Conservation (phyloP, 176 grass and related monocot genomes). For the Cenchrus americanus region DNA sequence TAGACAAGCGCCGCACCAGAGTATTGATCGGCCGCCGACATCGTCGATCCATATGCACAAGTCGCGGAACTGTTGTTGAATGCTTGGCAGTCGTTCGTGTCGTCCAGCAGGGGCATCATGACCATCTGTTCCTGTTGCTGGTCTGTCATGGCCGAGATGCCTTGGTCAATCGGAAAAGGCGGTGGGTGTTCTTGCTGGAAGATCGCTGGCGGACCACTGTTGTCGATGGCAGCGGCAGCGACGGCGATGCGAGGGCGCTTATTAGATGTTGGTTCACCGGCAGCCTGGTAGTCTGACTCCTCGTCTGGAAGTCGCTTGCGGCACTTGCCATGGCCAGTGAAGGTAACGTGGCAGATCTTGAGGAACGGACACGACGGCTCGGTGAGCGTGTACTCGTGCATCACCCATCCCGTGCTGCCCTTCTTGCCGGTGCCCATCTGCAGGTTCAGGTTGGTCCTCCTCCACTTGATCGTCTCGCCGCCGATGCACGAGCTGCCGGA, state of each 20-base stretch:
- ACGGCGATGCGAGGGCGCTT: neutral
- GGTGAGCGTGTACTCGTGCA: conserved; percentile 30
- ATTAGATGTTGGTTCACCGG: neutral
- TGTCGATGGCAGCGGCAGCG: too few species aligned
- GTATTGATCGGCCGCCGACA: too few species aligned
- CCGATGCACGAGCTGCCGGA: neutral
- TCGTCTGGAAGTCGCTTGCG: neutral
- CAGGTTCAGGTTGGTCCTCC: neutral
- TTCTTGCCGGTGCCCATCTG: neutral
- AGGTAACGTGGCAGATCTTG: conserved; percentile 5
- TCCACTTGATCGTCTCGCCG: neutral
- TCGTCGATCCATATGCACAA: too few species aligned
- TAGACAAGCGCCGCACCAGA: too few species aligned
- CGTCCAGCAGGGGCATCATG: too few species aligned
- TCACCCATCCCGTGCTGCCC: conserved; percentile 42
- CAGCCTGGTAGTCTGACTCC: neutral
- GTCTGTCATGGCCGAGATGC: too few species aligned
- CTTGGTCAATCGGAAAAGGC: too few species aligned
- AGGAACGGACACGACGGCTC: neutral
- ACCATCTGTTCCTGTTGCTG: too few species aligned
- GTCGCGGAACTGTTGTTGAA: too few species aligned
- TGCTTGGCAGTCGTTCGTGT: too few species aligned
- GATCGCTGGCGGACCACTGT: too few species aligned
- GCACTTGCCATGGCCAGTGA: conserved; percentile 21
- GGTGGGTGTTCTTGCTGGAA: too few species aligned